Evolutionary conservation across 805 yeast genomes (phyloP), one percentile per base, ranked within the genome.

Genomic region (Zygotorulaspora chibaensis): DNA sequence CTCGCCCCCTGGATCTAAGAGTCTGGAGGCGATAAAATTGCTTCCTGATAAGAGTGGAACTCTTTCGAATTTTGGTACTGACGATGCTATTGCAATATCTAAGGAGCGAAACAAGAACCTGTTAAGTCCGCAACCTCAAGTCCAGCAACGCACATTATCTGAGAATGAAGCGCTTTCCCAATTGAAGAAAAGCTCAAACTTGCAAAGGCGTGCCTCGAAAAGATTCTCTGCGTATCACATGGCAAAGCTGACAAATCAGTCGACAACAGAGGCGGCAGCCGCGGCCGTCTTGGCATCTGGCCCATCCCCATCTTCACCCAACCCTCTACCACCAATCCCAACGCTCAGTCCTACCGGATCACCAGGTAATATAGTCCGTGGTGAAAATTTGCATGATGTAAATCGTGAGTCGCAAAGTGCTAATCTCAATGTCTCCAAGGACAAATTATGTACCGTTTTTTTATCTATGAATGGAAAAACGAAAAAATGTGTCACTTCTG

Each of bases 151-250:
- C 4, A 45, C 36, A 3, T 25, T 48, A 15, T 48, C 52, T 8
- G 62, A 59, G 44, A 67, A 63, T 16, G 88, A 84, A 55, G 88
- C 96, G 0, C 70, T 90, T 25, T 72, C 81, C 0, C 87, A 86
- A 54, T 71, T 91, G 8, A 96, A 91, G 58, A 81, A 83, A 38
- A 87, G 90, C 2, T 87, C 86, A 39, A 84, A 87, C 2, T 70
- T 93, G 27, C 95, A 84, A 69, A 76, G 99, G 54, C 77, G 96
- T 50, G 99, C 98, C 0, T 90, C 97, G 0, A 84, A 91, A 55
- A 72, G 99, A 45, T 91, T 84, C 61, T 88, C 96, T 4, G 96
- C 97, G 0, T 91, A 90, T 50, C 98, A 91, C 59, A 83, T 83
- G 66, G 87, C 95, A 1, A 86, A 84, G 57, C 72, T 86, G 9